These are phyloP conservation scores for Paragyromitra xinjiangensis DNA, from an alignment of 495 filamentous ascomycete genomes.

Conservation along the genomic window DNA sequence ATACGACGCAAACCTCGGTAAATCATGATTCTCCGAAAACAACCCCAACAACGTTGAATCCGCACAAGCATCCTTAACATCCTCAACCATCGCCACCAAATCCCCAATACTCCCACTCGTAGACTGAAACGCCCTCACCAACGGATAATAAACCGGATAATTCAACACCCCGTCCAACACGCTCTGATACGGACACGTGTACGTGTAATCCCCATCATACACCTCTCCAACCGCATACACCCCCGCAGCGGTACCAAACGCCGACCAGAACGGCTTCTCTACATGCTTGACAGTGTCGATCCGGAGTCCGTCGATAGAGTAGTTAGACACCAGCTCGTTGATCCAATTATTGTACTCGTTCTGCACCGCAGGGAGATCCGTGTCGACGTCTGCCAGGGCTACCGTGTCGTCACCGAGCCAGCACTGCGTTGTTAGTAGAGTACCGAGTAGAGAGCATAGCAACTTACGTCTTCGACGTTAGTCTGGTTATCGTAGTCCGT, in stretches of 20 bases:
- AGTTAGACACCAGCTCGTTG: conserved; percentile 67
- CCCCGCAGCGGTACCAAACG: conserved; percentile 71
- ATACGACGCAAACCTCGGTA: conserved; percentile 68
- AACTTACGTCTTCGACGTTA: conserved; percentile 57
- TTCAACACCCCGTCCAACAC: conserved; percentile 72
- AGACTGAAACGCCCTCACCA: conserved; percentile 69
- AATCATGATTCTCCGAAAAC: conserved; percentile 84
- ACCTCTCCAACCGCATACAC: conserved; percentile 78
- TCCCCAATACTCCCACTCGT: conserved; percentile 67
- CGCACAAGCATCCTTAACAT: conserved; percentile 65
- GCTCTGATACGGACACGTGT: conserved; percentile 72
- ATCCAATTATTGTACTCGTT: conserved; percentile 72
- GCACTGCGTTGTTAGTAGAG: conserved; percentile 60
- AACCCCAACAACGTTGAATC: conserved; percentile 73
- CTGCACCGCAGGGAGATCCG: conserved; percentile 66
- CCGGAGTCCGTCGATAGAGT: conserved; percentile 76
- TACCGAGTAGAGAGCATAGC: background rate
- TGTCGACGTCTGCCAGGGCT: conserved; percentile 73
- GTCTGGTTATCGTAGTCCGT: conserved; percentile 68
- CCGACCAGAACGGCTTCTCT: conserved; percentile 71
- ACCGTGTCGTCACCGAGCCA: conserved; percentile 73
- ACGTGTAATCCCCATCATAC: conserved; percentile 66
- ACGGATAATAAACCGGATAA: conserved; percentile 72
- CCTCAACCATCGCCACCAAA: conserved; percentile 68
- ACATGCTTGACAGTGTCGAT: conserved; percentile 81